Base-by-base conservation (phyloP, 495 filamentous ascomycete species). In the Tuber microsphaerosporum region DNA sequence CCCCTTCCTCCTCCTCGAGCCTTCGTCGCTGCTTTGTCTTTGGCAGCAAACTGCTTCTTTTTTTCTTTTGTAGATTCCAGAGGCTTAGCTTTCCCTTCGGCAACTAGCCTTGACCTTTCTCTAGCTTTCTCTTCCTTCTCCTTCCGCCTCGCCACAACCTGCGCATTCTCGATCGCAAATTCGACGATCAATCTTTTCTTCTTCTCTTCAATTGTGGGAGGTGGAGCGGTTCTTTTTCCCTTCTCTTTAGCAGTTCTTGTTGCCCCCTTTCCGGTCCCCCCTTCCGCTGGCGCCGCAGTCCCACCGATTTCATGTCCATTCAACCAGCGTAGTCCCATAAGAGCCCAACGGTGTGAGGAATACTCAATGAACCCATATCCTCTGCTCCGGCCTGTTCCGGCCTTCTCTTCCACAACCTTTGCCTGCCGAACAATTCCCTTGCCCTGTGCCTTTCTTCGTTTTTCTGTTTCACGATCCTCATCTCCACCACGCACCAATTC, bases 331-430 rank as follows among this genome's bases (percentile, higher is more conserved):
- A 99, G 85, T 31, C 94, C 95, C 95, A 98, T 98, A 41, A 99
- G 86, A 42, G 96, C 96, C 86, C 91, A 93, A 43, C 95, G 91
- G 80, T 99, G 95, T 44, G 92, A 94, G 75, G 89, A 92, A 85
- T 97, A 99, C 84, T 99, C 95, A 75, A 99, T 92, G 84, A 99
- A 99, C 17, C 96, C 95, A 83, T 99, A 99, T 37, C 95, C 96
- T 81, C 94, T 87, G 77, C 91, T 93, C 82, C 93, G 88, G 51
- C 95, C 93, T 34, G 89, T 93, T 6, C 92, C 87, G 37, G 78
- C 81, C 48, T 91, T 91, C 85, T 99, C 95, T 81, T 94, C 97
- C 39, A 97, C 91, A 75, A 98, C 88, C 85, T 97, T 99, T 44
- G 95, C 92, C 84, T 99, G 95, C 79, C 89, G 91, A n/a, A 98